Percentiles rank a stretch among this genome's conserved stretches.
Conservation (phyloP, 2,329 filamentous ascomycete genomes). For the Gaeumannomyces sp. region DNA sequence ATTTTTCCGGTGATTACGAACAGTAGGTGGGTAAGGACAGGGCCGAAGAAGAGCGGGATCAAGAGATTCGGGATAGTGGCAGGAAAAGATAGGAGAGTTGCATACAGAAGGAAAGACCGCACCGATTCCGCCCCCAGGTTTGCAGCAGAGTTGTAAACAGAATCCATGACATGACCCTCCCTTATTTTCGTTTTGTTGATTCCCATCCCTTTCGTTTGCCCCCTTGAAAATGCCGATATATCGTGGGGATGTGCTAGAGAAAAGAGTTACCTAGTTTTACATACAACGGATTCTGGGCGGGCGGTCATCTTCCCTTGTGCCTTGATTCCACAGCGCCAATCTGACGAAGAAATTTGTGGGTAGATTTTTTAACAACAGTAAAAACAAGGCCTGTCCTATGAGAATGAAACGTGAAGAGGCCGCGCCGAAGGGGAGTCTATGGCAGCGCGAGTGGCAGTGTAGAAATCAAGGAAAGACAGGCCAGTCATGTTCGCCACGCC, state of each 20-base stretch:
- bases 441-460: not conserved
- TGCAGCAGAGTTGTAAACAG: not conserved
- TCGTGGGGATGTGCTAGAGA: not conserved
- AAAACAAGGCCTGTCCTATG: not conserved
- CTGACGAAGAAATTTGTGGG: not conserved
- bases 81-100: not conserved
- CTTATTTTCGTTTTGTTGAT: not conserved
- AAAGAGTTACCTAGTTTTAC: conserved; percentile 1
- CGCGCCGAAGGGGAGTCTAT: not conserved
- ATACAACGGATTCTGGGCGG: not conserved
- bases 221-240: not conserved
- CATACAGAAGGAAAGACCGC: not conserved
- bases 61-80: not conserved
- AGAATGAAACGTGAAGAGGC: not conserved
- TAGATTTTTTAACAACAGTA: not conserved
- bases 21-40: not conserved
- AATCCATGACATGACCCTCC: not conserved
- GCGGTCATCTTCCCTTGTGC: not conserved
- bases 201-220: not conserved
- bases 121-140: not conserved
- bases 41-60: not conserved
- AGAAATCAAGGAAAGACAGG: not conserved
- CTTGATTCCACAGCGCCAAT: conserved; percentile 1
- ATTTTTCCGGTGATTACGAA: not conserved
- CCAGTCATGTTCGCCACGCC: not conserved